Base-by-base conservation (phyloP, 78 protist species). In the Speleostelium caveatum region DNA sequence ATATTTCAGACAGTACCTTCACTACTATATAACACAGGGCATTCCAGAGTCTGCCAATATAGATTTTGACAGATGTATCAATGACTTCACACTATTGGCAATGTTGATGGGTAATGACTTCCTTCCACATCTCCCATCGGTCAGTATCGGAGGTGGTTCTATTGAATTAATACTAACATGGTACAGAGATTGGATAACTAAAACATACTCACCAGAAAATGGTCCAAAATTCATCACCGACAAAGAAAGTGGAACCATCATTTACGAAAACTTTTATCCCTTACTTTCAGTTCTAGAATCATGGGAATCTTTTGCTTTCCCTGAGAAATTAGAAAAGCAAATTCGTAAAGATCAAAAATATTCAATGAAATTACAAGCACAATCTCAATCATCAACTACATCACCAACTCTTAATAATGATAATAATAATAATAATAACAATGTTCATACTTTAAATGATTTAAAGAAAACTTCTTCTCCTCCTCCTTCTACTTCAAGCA, bases 61-160 rank as follows among this genome's bases (percentile, higher is more conserved):
- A 59, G 89, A 97, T 62, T 51, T 95, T n/a, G 98, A 99, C 80
- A 30, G 98, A 0, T 16, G 88, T 30, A 56, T 99, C 58, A 99
- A 99, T 86, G 99, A 99, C 67, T 97, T 95, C 32, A 92, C 98
- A 63, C 91, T 98, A 41, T 51, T 99, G 35, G 98, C 99, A 92
- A 96, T 96, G 92, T 90, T 98, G 26, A 89, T 95, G 1, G 99
- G 99, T 8, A 99, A 99, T 78, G 99, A 99, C 75, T 99, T 99
- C 68, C 75, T 98, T 14, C 99, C 99, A 19, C 98, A 96, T 75
- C 33, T 98, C n/a, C 99, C 99, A 12, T 49, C 97, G 8, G 68
- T 99, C 39, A 94, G 77, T 8, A 99, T 99, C 74, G 63, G 69
- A 45, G 78, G 75, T 30, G 99, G 99, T 24, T 96, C 97, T 5